Conservation (phyloP, 345 rosid genomes). For the Zanthoxylum bungeanum region DNA sequence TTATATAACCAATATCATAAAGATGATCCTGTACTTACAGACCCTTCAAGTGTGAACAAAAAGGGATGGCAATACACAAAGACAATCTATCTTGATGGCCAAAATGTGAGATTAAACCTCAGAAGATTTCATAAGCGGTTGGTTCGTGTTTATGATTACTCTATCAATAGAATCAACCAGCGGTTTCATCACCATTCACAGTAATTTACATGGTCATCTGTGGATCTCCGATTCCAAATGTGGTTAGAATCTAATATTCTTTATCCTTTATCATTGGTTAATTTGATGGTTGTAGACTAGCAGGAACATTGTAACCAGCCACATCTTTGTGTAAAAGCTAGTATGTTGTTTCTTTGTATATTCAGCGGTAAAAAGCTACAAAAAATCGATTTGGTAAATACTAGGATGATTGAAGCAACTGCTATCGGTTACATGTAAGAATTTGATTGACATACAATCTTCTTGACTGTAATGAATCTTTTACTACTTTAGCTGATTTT, state of each 20-base stretch:
- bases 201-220: background rate
- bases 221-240: no score
- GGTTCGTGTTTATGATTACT: slow-evolving; percentile 42
- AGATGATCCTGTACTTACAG: slow-evolving; percentile 58
- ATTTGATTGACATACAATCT: slow-evolving; percentile 1
- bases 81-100: slow-evolving; percentile 65
- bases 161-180: slow-evolving; percentile 21
- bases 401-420: slow-evolving; percentile 2
- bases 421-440: background rate
- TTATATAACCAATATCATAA: slow-evolving; percentile 49
- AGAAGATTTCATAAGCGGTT: slow-evolving; percentile 55
- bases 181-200: background rate
- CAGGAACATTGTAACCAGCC: background rate
- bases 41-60: slow-evolving; percentile 50
- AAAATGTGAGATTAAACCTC: slow-evolving; percentile 57
- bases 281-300: background rate
- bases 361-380: background rate
- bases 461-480: no score
- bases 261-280: background rate
- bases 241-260: background rate
- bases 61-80: slow-evolving; percentile 87
- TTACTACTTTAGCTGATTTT: background rate
- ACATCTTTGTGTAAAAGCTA: slow-evolving; percentile 1
- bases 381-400: slow-evolving; percentile 7
- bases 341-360: background rate